phyloP scores from a whole-genome alignment of 1,139 yeast species.

The Kodamaea fungicola region DNA sequence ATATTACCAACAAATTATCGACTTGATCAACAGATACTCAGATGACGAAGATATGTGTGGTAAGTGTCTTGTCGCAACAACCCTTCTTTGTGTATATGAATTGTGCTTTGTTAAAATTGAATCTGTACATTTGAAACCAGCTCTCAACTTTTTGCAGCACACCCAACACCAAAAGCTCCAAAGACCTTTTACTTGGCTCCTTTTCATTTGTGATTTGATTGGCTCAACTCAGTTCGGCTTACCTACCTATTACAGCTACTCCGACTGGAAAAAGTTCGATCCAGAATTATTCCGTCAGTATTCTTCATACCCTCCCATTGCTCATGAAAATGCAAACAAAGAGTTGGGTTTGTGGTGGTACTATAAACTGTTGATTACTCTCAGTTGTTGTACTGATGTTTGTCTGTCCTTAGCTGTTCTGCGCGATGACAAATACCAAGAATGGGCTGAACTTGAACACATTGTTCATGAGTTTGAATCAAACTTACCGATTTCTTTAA shows the following conservation, averaged over 20 bases:
- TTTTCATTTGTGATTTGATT: constrained; percentile 33
- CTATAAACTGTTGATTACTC: constrained; percentile 28
- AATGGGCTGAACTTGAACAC: constrained; percentile 28
- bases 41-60: constrained; percentile 25
- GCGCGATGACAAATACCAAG: constrained; percentile 18
- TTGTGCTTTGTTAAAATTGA: constrained; percentile 26
- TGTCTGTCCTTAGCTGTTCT: constrained; percentile 24
- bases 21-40: constrained; percentile 28
- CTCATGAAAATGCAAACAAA: constrained; percentile 6
- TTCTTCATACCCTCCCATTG: constrained; percentile 1
- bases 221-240: constrained; percentile 29
- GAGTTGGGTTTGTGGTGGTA: constrained; percentile 33
- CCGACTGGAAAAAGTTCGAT: constrained; percentile 18
- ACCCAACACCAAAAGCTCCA: constrained; percentile 9
- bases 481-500: constrained; percentile 26
- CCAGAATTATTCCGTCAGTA: constrained; percentile 23
- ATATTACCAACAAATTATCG: constrained; percentile 36
- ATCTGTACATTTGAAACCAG: constrained; percentile 6
- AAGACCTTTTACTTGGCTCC: constrained; percentile 34
- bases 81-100: constrained; percentile 37
- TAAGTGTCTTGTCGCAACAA: constrained; percentile 35
- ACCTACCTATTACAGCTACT: constrained; percentile 15
- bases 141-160: constrained; percentile 4
- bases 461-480: constrained; percentile 28
- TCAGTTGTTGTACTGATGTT: constrained; percentile 30